Evolutionary conservation across 2,329 filamentous ascomycete species (phyloP), one percentile per base, ranked within the genome.

Genomic region (Hypocreales sp.): DNA sequence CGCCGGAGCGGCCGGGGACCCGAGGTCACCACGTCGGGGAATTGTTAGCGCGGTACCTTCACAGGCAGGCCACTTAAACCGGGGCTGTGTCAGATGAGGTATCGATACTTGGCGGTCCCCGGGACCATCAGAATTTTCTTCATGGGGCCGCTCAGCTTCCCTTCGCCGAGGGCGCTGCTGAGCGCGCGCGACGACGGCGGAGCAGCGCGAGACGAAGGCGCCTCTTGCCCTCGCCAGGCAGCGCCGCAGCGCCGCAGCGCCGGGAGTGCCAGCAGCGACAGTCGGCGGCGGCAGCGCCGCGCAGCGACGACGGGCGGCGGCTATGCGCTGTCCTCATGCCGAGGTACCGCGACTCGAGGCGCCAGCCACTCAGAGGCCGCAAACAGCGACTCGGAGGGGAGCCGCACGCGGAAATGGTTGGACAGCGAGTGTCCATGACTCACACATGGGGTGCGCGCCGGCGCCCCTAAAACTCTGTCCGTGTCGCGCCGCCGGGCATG

Each of bases 11-110:
- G n/a, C n/a, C n/a, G n/a, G n/a, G n/a, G n/a, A n/a, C n/a, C n/a
- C n/a, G n/a, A n/a, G n/a, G n/a, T n/a, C n/a, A n/a, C n/a, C n/a
- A n/a, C n/a, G n/a, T n/a, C n/a, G 28, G 27, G 25, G 43, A 52
- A 53, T 53, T 55, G 51, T 55, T 55, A 55, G 40, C 34, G 50
- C 24, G 44, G 39, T 54, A 55, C 52, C 39, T 54, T 28, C 28
- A 30, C 22, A 22, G 34, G 37, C 28, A 32, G 25, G 28, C 31
- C 33, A 31, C 26, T 26, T 24, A n/a, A 30, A 25, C 37, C 38
- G 35, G 35, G 35, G 35, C 39, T 40, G 36, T 31, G 36, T 36
- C 29, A 36, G 37, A 40, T 37, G 30, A 41, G 37, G 48, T 41
- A 45, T 31, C 34, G 23, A 22, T 36, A 44, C 41, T 41, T 33